Conservation (phyloP, 495 filamentous ascomycete species). For the Peziza echinospora region DNA sequence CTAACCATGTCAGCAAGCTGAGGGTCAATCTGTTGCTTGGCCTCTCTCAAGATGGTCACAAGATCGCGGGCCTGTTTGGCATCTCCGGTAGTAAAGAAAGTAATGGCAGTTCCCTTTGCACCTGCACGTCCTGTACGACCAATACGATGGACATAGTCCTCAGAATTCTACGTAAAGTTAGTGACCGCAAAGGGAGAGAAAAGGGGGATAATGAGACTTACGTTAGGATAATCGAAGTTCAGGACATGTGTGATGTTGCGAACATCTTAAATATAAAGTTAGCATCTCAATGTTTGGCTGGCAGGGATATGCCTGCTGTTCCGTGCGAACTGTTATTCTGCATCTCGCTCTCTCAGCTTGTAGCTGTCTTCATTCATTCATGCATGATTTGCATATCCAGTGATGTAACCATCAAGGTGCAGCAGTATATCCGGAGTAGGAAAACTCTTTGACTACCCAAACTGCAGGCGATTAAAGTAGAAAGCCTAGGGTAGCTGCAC, state of each 20-base stretch:
- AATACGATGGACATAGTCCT: constrained; percentile 98
- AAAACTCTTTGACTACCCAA: background rate
- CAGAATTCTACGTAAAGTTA: constrained; percentile 74
- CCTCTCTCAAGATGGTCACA: constrained; percentile 73
- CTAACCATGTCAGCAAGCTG: constrained; percentile 87
- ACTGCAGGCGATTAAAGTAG: background rate
- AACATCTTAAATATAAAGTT: constrained; percentile 88
- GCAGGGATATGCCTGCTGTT: constrained; percentile 13
- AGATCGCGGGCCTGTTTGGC: constrained; percentile 94
- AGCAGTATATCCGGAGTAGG: background rate
- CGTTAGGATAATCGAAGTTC: constrained; percentile 75
- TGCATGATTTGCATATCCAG: background rate
- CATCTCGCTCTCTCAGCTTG: constrained; percentile 20
- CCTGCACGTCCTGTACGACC: constrained; percentile 92
- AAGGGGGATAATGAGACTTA: constrained; percentile 3
- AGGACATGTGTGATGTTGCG: constrained; percentile 99
- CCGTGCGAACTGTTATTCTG: constrained; percentile 18
- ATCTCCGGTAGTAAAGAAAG: constrained; percentile 98
- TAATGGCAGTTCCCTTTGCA: constrained; percentile 79
- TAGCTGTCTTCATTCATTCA: background rate
- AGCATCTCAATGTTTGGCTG: constrained; percentile 35
- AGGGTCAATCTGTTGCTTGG: constrained; percentile 96
- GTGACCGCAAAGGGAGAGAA: background rate
- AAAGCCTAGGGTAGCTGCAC: constrained; percentile 13
- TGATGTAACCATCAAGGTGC: background rate